Evolutionary conservation across 208 protist genomes (phyloP).

Genomic region (Trypanosoma boissoni): DNA sequence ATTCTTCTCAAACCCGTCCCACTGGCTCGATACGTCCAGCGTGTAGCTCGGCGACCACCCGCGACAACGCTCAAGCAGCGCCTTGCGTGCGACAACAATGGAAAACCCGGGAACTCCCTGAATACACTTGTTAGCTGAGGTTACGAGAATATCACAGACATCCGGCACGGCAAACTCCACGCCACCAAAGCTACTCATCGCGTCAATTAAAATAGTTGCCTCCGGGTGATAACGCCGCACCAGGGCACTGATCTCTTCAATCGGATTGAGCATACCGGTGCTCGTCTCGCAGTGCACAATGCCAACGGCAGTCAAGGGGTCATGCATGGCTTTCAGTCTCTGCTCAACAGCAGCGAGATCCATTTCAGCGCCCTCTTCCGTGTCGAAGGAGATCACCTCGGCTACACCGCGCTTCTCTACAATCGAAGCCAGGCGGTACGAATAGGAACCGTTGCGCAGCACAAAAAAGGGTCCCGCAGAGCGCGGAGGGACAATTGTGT

Average conservation of each 20-base stretch:
- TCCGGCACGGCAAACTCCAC: conserved; percentile 34
- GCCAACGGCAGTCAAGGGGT: conserved; percentile 33
- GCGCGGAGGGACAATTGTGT: conserved; percentile 32
- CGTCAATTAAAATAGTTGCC: conserved; percentile 49
- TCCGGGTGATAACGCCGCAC: conserved; percentile 33
- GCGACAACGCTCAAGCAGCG: conserved; percentile 25
- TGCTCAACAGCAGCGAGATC: conserved; percentile 28
- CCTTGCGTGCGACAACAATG: conserved; percentile 27
- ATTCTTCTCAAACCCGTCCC: conserved; percentile 38
- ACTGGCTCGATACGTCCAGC: conserved; percentile 46
- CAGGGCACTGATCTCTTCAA: conserved; percentile 34
- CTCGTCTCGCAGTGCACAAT: conserved; percentile 75
- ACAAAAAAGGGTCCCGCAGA: conserved; percentile 34
- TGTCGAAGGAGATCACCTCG: conserved; percentile 29
- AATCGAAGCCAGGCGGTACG: conserved; percentile 48
- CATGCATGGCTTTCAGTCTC: conserved; percentile 9
- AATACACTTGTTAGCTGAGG: conserved; percentile 69
- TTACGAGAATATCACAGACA: conserved; percentile 46
- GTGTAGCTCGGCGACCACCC: conserved; percentile 43
- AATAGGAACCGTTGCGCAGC: conserved; percentile 57
- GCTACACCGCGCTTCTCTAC: conserved; percentile 32
- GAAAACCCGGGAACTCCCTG: conserved; percentile 69
- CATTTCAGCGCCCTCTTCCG: conserved; percentile 32
- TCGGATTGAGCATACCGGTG: conserved; percentile 61
- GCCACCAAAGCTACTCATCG: conserved; percentile 70